Percentiles rank a stretch among this genome's conserved stretches.
Conservation (phyloP, 2,329 filamentous ascomycete species). For the Colletotrichum sp. region DNA sequence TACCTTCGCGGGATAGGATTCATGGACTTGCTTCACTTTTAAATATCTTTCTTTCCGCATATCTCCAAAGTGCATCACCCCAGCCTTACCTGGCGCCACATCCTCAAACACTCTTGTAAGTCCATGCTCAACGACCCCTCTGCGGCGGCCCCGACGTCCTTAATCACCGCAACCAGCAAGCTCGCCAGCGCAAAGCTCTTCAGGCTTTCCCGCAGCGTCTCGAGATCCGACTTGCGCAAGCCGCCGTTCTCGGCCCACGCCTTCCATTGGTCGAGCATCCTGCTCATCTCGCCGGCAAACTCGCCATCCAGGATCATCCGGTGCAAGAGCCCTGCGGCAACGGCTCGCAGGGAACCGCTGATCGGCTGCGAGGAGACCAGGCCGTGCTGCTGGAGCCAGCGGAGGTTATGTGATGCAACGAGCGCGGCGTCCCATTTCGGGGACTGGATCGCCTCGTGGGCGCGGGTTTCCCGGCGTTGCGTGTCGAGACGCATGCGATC, state of each 20-base stretch:
- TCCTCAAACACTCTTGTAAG: conserved; percentile 58
- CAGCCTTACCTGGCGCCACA: conserved; percentile 59
- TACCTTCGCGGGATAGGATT: neutral
- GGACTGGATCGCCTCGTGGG: conserved; percentile 57
- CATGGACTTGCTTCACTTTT: neutral
- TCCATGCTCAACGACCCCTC: conserved; percentile 57
- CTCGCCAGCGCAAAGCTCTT: conserved; percentile 52
- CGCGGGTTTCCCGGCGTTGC: conserved; percentile 50
- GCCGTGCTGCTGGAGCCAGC: conserved; percentile 41
- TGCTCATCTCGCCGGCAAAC: conserved; percentile 44
- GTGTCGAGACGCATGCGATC: conserved; percentile 42
- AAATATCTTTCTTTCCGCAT: neutral
- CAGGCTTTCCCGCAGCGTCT: conserved; percentile 37
- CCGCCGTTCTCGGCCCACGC: conserved; percentile 61
- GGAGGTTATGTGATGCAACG: conserved; percentile 48
- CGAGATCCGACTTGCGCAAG: conserved; percentile 52
- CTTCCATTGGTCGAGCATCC: conserved; percentile 54
- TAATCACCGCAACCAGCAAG: conserved; percentile 52
- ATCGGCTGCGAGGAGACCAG: conserved; percentile 18
- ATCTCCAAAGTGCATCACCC: conserved; percentile 36
- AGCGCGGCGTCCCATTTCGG: conserved; percentile 56
- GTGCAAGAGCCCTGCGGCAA: conserved; percentile 52
- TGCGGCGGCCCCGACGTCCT: conserved; percentile 46
- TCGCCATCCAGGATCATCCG: conserved; percentile 56
- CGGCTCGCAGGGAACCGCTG: conserved; percentile 38